Percentiles rank a stretch among this genome's conserved stretches.
Conservation (phyloP, 1,284 basidiomycete genomes). For the Coniferiporia sulphurascens region DNA sequence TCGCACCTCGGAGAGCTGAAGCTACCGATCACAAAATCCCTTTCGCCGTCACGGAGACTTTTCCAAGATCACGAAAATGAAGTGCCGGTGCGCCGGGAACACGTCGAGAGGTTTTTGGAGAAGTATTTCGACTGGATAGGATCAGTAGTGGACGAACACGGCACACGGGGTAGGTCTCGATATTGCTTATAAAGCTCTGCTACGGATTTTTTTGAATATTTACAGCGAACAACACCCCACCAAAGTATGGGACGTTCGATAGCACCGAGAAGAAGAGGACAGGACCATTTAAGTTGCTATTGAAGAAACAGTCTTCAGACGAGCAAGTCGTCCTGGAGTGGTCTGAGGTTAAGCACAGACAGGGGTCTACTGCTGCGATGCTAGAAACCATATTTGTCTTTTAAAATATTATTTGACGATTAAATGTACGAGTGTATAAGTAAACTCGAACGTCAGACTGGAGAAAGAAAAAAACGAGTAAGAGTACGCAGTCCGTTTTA, state of each 20-base stretch:
- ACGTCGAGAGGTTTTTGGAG: constrained; percentile 15
- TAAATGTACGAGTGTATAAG: too few relatives aligned
- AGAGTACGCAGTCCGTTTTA: background rate
- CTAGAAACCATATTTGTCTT: background rate
- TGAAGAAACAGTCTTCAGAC: background rate
- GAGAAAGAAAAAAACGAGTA: too few relatives aligned
- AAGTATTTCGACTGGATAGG: constrained; percentile 43
- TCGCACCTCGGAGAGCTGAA: constrained; percentile 48
- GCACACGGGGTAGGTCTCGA: background rate
- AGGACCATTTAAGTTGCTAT: constrained; percentile 1
- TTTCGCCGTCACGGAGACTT: constrained; percentile 29
- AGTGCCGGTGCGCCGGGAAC: constrained; percentile 1
- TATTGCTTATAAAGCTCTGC: background rate
- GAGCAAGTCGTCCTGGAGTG: constrained; percentile 1
- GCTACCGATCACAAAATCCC: constrained; percentile 46
- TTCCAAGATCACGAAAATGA: constrained; percentile 27
- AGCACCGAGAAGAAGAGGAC: background rate
- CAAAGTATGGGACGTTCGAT: constrained; percentile 6
- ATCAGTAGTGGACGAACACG: constrained; percentile 17
- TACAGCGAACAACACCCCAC: constrained; percentile 4
- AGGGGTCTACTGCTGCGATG: background rate
- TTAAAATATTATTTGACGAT: too few relatives aligned
- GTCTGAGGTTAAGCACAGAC: background rate
- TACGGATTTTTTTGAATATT: background rate
- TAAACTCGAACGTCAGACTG: too few relatives aligned